A percentile compares a stretch with the other conserved stretches of the same genome.
Evolutionary conservation across 2,329 filamentous ascomycete species (phyloP).

Genomic region (Metarhizium rileyi): DNA sequence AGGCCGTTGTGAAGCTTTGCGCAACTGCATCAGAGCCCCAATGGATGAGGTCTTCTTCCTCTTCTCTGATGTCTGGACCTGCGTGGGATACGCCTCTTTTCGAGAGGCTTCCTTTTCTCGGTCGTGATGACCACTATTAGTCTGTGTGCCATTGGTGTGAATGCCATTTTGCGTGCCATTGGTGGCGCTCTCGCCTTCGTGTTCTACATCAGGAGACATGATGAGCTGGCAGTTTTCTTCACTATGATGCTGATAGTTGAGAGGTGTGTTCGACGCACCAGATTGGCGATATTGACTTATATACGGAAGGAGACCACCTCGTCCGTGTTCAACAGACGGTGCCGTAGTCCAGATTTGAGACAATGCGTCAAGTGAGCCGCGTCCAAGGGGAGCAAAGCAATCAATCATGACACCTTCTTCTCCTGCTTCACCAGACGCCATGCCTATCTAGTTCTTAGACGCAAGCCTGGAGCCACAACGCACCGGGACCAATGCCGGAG

Average conservation of each 20-base stretch:
- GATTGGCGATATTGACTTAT: neutral
- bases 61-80: neutral
- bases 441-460: neutral
- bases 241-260: neutral
- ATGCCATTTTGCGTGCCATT: conserved; percentile 13
- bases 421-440: neutral
- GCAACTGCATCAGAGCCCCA: conserved; percentile 22
- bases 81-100: neutral
- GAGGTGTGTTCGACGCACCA: neutral
- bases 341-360: neutral
- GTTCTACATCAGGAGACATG: neutral
- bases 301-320: neutral
- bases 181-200: neutral
- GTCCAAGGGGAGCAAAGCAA: neutral
- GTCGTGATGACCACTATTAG: conserved; percentile 12
- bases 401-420: neutral
- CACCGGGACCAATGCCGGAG: neutral
- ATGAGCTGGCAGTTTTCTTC: neutral
- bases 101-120: conserved; percentile 3
- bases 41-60: conserved; percentile 8
- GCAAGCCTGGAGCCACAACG: neutral
- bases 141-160: conserved; percentile 10
- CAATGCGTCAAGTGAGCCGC: neutral
- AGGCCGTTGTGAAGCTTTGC: conserved; percentile 45
- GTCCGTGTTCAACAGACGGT: neutral